Conservation (phyloP, 2,329 filamentous ascomycete species). For the Passalora sequoiae region DNA sequence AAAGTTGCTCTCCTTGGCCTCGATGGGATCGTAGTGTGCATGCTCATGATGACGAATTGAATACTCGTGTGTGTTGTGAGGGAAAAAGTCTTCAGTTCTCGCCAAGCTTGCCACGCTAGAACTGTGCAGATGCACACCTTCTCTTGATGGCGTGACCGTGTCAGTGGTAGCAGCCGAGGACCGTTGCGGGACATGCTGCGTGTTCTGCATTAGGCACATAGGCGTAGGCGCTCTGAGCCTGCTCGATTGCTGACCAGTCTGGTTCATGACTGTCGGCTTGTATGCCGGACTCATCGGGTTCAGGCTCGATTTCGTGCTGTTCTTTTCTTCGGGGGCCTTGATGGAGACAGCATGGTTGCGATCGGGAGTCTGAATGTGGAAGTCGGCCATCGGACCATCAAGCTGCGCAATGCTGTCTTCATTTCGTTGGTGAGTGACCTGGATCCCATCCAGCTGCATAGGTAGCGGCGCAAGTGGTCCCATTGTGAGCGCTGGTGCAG, state of each 20-base stretch:
- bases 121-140: constrained; percentile 24
- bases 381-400: constrained; percentile 25
- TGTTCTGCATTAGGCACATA: constrained; percentile 19
- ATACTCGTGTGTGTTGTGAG: constrained; percentile 35
- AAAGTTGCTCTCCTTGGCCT: not conserved
- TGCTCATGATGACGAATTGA: constrained; percentile 33
- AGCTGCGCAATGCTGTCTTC: constrained; percentile 22
- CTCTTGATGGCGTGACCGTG: constrained; percentile 24
- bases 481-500: constrained; percentile 19
- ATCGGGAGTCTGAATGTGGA: constrained; percentile 19
- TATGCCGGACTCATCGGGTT: constrained; percentile 39
- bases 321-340: constrained; percentile 29
- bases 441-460: not conserved
- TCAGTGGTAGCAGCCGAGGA: constrained; percentile 17
- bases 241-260: not conserved
- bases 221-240: constrained; percentile 13
- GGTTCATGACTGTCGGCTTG: constrained; percentile 25
- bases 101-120: constrained; percentile 36
- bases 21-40: constrained; percentile 23
- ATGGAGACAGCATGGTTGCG: constrained; percentile 33
- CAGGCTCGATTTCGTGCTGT: constrained; percentile 28
- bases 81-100: constrained; percentile 39
- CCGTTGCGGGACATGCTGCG: constrained; percentile 2
- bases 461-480: constrained; percentile 4
- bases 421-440: not conserved